A percentile compares a stretch with the other conserved stretches of the same genome.
Conservation (phyloP, 345 rosid species). For the Combretum micranthum region DNA sequence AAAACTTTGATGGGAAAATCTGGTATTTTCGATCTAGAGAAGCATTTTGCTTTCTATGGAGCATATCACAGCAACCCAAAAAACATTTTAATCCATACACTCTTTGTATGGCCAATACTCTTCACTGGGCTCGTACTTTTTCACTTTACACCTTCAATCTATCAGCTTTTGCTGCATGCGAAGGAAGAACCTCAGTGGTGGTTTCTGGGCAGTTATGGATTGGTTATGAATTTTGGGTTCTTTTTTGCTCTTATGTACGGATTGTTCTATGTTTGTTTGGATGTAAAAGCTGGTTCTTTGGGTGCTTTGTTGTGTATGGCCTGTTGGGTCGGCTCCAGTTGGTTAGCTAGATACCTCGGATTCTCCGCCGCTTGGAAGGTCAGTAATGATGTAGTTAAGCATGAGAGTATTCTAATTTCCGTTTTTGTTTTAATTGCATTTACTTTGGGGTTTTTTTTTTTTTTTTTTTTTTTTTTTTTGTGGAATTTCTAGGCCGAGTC, state of each 20-base stretch:
- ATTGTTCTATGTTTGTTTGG: constrained; percentile 52
- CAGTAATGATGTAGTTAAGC: not conserved
- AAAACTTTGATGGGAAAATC: constrained; percentile 15
- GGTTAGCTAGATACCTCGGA: constrained; percentile 42
- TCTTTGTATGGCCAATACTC: constrained; percentile 89
- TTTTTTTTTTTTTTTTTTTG: not conserved
- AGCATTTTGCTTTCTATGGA: constrained; percentile 86
- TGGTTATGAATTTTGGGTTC: constrained; percentile 55
- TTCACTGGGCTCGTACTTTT: constrained; percentile 62
- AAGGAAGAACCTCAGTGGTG: constrained; percentile 29
- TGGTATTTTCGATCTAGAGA: constrained; percentile 76
- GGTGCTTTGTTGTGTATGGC: constrained; percentile 73
- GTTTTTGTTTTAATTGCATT: too few relatives aligned
- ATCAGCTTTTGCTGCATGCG: constrained; percentile 16
- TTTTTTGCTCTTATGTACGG: constrained; percentile 47
- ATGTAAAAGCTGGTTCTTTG: constrained; percentile 66
- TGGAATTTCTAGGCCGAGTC: too few relatives aligned
- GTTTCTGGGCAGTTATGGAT: constrained; percentile 24
- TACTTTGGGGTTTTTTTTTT: not conserved
- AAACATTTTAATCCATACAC: constrained; percentile 59
- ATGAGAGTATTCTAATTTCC: too few relatives aligned
- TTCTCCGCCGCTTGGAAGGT: constrained; percentile 65
- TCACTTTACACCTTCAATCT: constrained; percentile 43
- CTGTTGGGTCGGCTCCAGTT: constrained; percentile 77
- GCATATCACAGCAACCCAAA: constrained; percentile 78